phyloP scores from a whole-genome alignment of 352 stramenopile species.

The Phytophthora brassicae region DNA sequence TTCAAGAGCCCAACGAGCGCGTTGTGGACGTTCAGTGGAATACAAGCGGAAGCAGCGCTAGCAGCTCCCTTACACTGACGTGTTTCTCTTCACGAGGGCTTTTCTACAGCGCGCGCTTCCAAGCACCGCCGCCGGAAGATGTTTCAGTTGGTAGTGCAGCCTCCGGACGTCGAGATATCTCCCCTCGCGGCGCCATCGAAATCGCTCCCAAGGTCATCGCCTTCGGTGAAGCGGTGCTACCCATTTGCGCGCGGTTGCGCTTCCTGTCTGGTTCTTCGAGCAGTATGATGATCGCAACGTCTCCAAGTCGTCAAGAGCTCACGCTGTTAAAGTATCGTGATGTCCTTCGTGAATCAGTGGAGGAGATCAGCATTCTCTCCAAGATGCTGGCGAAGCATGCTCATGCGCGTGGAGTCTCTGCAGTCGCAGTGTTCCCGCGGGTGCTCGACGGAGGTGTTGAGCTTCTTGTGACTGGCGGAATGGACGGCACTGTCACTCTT shows the following conservation, averaged over 20 bases:
- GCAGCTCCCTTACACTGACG: slow-evolving; percentile 54
- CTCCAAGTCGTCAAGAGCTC: slow-evolving; percentile 41
- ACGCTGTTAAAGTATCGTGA: slow-evolving; percentile 60
- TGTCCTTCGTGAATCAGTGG: slow-evolving; percentile 46
- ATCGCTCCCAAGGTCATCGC: slow-evolving; percentile 49
- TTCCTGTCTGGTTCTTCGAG: slow-evolving; percentile 51
- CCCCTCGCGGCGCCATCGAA: slow-evolving; percentile 23
- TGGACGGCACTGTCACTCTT: slow-evolving; percentile 65
- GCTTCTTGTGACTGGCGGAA: slow-evolving; percentile 61
- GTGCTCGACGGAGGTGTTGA: slow-evolving; percentile 51
- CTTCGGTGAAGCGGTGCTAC: slow-evolving; percentile 43
- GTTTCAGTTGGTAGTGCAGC: slow-evolving; percentile 17
- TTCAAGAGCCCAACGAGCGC: slow-evolving; percentile 39
- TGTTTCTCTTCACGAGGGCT: slow-evolving; percentile 52
- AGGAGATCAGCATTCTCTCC: slow-evolving; percentile 46
- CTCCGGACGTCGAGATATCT: slow-evolving; percentile 13
- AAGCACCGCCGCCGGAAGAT: slow-evolving; percentile 25
- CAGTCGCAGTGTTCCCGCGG: slow-evolving; percentile 46
- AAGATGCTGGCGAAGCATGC: slow-evolving; percentile 58
- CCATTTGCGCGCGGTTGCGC: slow-evolving; percentile 37
- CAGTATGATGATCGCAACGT: slow-evolving; percentile 52
- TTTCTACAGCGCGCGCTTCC: slow-evolving; percentile 54
- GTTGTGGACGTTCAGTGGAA: slow-evolving; percentile 70
- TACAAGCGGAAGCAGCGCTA: slow-evolving; percentile 17
- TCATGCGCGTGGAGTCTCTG: slow-evolving; percentile 56